phyloP scores from a whole-genome alignment of 139 green algal species.

The Asterochloris erici region DNA sequence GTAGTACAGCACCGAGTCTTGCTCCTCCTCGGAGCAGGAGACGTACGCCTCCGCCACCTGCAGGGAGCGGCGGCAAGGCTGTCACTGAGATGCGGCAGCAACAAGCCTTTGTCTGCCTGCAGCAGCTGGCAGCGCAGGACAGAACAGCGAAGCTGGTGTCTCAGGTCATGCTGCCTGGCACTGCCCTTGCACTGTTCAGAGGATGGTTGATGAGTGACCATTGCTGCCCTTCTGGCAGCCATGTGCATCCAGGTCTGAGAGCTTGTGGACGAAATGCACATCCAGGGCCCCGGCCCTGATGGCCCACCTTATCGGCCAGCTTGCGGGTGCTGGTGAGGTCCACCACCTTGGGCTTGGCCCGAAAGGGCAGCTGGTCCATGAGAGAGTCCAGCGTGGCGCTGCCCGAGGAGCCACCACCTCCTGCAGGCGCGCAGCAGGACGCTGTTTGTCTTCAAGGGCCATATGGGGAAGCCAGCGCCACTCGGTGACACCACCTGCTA shows the following conservation, averaged over 20 bases:
- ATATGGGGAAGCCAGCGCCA: not conserved
- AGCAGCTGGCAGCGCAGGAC: no score
- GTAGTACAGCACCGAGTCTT: conserved; percentile 86
- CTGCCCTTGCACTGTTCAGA: not conserved
- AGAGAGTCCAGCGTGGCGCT: conserved; percentile 65
- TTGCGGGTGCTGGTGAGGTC: conserved; percentile 68
- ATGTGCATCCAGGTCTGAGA: no score
- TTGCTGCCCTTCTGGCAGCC: no score
- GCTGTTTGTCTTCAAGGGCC: not conserved
- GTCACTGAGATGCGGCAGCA: no score
- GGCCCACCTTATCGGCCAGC: conserved; percentile 49
- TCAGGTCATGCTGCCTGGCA: no score
- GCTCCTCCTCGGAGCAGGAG: conserved; percentile 57
- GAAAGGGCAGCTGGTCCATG: conserved; percentile 75
- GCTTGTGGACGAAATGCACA: not conserved
- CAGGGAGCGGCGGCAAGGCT: not conserved
- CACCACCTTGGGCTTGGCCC: conserved; percentile 61
- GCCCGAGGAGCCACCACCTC: conserved; percentile 59
- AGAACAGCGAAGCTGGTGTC: no score
- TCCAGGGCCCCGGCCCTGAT: not conserved
- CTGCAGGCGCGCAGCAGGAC: not conserved
- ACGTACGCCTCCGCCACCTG: conserved; percentile 59
- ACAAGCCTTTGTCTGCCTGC: no score
- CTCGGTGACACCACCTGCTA: not conserved
- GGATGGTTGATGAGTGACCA: not conserved